Base-by-base conservation (phyloP, 2,329 filamentous ascomycete species). In the Chalara sp. region DNA sequence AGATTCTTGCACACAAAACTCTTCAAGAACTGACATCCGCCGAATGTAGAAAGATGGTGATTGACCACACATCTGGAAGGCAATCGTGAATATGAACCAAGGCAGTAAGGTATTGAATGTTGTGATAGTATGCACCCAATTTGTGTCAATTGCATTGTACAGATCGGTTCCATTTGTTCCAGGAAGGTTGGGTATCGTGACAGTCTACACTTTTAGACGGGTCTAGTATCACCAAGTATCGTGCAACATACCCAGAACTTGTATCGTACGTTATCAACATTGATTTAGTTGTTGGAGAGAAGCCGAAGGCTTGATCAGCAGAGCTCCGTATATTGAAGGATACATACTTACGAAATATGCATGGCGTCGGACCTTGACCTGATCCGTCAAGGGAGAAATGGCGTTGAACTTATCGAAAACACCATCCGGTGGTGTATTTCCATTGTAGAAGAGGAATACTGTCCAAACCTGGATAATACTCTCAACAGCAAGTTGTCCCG, bases 381-480 rank as follows among this genome's bases (percentile, higher is more conserved):
- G 46, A 48, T 60, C 51, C 11, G 32, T 42, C 1, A 43, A 41
- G 32, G 39, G 21, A 3, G 49, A 45, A n/a, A 61, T 51, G 10
- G 43, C 32, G 40, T 58, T 51, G 42, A 61, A 61, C 21, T 57
- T 49, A 33, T 58, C 50, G 42, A 61, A 61, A 2, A 61, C 48
- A 6, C 55, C 56, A 11, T 54, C 63, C 6, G 69, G 68, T 3
- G 63, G 65, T 8, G 50, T 56, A 4, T 63, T 57, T 1, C 61
- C 66, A 28, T 66, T 58, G 48, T 69, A 69, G 55, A 67, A 69
- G 53, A 63, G 65, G 53, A 66, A 69, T 6, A 68, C 47, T 21
- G 65, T 50, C 13, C 59, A 60, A 12, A 61, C 46, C 45, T 57
- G 52, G 7, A 56, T 30, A 8, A 60, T 49, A 21, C 50, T 55